Conservation (phyloP, 805 yeast genomes). For the Hanseniaspora meyeri region DNA sequence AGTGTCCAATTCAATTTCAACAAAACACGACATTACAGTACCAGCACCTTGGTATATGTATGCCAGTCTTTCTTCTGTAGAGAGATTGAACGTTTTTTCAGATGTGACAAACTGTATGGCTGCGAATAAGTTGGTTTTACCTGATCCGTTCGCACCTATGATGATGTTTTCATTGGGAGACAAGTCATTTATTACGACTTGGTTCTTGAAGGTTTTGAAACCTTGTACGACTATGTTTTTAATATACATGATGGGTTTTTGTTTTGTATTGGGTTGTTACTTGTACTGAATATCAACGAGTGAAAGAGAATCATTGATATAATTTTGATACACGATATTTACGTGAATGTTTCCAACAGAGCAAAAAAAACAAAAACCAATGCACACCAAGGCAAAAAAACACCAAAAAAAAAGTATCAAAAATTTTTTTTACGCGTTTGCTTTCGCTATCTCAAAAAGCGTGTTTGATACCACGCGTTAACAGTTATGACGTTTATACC, state of each 20-base stretch:
- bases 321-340: too few relatives aligned
- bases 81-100: constrained; percentile 76
- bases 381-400: neutral
- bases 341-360: neutral
- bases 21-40: constrained; percentile 83
- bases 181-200: constrained; percentile 61
- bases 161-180: constrained; percentile 78
- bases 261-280: too few relatives aligned
- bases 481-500: too few relatives aligned
- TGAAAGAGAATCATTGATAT: too few relatives aligned
- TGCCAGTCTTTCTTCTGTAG: constrained; percentile 74
- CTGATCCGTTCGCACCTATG: constrained; percentile 92
- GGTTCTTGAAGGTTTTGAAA: constrained; percentile 80
- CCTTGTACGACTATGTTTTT: constrained; percentile 68
- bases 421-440: neutral
- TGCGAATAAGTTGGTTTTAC: constrained; percentile 89
- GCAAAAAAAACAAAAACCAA: neutral
- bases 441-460: too few relatives aligned
- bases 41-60: constrained; percentile 84
- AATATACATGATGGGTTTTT: constrained; percentile 28
- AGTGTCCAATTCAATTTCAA: constrained; percentile 80
- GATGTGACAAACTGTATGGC: constrained; percentile 87
- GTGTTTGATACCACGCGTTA: too few relatives aligned
- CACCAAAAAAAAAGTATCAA: neutral
- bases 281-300: too few relatives aligned